A percentile compares a stretch with the other conserved stretches of the same genome.
Conservation (phyloP, 768 basidiomycete genomes). For the Russula lepida region DNA sequence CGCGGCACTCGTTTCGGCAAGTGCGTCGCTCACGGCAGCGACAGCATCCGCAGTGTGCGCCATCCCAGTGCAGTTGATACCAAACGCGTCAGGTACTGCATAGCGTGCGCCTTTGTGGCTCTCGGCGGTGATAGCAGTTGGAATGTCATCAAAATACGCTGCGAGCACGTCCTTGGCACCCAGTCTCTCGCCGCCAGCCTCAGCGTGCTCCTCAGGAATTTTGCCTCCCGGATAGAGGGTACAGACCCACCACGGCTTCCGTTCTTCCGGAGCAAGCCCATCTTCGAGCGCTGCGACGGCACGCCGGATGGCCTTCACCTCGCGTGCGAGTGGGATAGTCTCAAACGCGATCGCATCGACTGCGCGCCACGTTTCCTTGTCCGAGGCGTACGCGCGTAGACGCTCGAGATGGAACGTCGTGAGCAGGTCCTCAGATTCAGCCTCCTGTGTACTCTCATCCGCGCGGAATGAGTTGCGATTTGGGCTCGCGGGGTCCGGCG, state of each 20-base stretch:
- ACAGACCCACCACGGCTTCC: conserved; percentile 71
- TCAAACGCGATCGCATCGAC: conserved; percentile 70
- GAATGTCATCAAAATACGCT: conserved; percentile 30
- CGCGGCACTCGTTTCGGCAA: not conserved
- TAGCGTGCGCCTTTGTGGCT: not conserved
- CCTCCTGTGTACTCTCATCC: conserved; percentile 26
- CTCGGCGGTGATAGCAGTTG: not conserved
- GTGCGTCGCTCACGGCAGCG: conserved; percentile 29
- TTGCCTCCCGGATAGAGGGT: conserved; percentile 49
- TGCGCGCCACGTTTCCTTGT: conserved; percentile 42
- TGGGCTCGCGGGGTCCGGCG: conserved; percentile 12
- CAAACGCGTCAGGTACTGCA: conserved; percentile 46
- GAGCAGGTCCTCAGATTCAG: conserved; percentile 42
- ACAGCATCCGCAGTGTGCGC: conserved; percentile 37
- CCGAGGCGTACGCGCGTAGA: conserved; percentile 43
- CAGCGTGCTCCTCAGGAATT: conserved; percentile 35
- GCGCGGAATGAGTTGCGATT: conserved; percentile 39
- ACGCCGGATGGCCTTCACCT: conserved; percentile 54
- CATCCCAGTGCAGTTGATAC: conserved; percentile 64
- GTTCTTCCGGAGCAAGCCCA: conserved; percentile 18
- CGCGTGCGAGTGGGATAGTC: conserved; percentile 61
- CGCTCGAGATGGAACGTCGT: conserved; percentile 56
- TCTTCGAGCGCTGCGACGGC: conserved; percentile 41
- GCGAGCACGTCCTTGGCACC: conserved; percentile 36
- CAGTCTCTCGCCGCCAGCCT: conserved; percentile 24